Evolutionary conservation across 208 protist species (phyloP).

Genomic region (Eutreptiella sp.): DNA sequence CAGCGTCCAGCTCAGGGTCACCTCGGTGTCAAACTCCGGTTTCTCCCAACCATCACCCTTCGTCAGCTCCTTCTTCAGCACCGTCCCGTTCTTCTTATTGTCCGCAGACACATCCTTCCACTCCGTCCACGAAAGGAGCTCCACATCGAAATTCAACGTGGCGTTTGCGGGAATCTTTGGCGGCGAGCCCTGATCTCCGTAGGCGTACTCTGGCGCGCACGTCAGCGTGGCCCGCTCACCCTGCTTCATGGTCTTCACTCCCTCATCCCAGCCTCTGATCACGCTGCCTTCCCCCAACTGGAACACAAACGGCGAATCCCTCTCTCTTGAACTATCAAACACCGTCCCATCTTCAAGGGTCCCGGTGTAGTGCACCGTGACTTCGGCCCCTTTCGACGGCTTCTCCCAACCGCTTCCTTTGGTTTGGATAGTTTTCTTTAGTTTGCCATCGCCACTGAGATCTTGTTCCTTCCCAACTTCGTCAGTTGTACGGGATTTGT

Average conservation of each 20-base stretch:
- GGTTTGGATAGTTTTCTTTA: constrained; percentile 14
- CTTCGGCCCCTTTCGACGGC: constrained; percentile 65
- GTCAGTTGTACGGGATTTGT: too few relatives aligned
- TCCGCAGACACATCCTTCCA: constrained; percentile 58
- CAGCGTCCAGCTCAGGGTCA: constrained; percentile 38
- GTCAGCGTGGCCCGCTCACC: constrained; percentile 69
- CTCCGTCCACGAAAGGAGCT: constrained; percentile 67
- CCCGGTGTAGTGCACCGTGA: constrained; percentile 79
- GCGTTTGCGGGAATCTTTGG: constrained; percentile 73
- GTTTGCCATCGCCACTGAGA: constrained; percentile 13
- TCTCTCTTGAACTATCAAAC: constrained; percentile 79
- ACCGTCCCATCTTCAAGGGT: constrained; percentile 64
- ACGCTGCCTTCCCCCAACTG: constrained; percentile 70
- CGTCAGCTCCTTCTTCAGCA: constrained; percentile 61
- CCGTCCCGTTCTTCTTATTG: constrained; percentile 53
- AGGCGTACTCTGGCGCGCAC: constrained; percentile 66
- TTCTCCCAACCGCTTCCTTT: constrained; percentile 5
- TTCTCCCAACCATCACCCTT: constrained; percentile 64
- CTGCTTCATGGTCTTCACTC: constrained; percentile 74
- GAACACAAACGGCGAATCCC: constrained; percentile 71
- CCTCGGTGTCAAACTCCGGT: constrained; percentile 57
- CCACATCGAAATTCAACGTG: constrained; percentile 80
- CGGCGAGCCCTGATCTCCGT: constrained; percentile 61
- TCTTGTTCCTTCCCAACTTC: constrained; percentile 4
- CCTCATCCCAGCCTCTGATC: constrained; percentile 81